phyloP scores from a whole-genome alignment of 345 rosid genomes.

The Syzygium jambos region DNA sequence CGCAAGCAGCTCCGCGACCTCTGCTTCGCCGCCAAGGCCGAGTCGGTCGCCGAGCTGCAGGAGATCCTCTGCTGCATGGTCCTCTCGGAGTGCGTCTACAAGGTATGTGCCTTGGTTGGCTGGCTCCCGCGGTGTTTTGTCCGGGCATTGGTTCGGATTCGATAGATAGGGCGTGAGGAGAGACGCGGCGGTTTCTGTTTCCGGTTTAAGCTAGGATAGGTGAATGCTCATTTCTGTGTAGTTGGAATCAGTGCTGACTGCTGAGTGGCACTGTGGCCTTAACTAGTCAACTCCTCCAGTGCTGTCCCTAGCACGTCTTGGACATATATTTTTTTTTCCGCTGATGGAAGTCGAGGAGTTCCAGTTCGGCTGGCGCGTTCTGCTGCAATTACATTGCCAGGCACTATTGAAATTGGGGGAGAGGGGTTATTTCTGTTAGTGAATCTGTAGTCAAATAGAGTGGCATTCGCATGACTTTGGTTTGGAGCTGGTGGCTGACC shows the following conservation, averaged over 20 bases:
- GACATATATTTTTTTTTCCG: background rate
- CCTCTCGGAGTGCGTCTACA: conserved; percentile 89
- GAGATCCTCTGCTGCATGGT: conserved; percentile 97
- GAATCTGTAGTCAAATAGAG: background rate
- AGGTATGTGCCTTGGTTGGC: conserved; percentile 26
- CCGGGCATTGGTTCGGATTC: background rate
- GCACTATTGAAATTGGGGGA: background rate
- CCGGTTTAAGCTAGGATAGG: background rate
- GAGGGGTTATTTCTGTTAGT: background rate
- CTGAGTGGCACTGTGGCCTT: background rate
- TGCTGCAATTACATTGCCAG: background rate
- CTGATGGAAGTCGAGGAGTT: background rate
- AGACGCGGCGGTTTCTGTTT: background rate
- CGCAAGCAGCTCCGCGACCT: conserved; percentile 72
- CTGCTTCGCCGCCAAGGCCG: conserved; percentile 70
- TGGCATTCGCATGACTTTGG: background rate
- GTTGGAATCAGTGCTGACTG: background rate
- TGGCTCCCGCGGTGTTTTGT: background rate
- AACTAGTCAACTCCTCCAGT: background rate
- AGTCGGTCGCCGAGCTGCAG: conserved; percentile 73
- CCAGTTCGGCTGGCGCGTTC: background rate
- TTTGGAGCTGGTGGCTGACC: background rate
- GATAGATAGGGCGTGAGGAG: background rate
- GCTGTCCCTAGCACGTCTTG: background rate
- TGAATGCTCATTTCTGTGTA: background rate